Evolutionary conservation across 805 yeast species (phyloP), one percentile per base, ranked within the genome.

Genomic region (Metschnikowia anglica): DNA sequence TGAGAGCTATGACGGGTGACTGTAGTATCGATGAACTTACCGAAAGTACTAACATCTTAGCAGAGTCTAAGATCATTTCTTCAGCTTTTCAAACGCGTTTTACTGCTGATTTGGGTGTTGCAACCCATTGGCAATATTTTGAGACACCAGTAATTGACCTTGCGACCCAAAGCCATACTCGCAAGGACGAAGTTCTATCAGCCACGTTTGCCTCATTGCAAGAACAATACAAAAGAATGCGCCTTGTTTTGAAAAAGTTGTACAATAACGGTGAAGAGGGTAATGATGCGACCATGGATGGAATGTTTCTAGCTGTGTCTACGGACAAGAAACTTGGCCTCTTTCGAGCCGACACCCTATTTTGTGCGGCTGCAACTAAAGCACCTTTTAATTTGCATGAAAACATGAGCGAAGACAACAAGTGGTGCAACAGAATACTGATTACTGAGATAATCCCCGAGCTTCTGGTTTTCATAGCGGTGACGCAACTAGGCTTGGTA

Each of bases 1-100:
- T 80, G 2, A 55, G 62, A n/a, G 73, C 72, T 10, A 62, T 79
- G 39, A 63, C 71, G 2, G 84, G 83, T 2, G 77, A 80, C 41
- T 55, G 59, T 3, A 51, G 55, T 46, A 43, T 65, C 1, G 59
- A 65, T 24, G 72, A 74, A 34, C 59, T 60, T 9, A 44, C 54
- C 19, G 55, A 55, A 26, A 30, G 54, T 0, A 43, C 53, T 4
- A 53, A 61, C n/a, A 62, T 77, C 0, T 47, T 68, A 5, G 56
- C 59, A 29, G 76, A 74, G 46, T 74, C 80, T 24, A 51, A 51
- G 15, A 52, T 71, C 2, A 59, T 80, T 10, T 31, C 38, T 4
- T 15, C 37, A 9, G 26, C 19, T 10, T 19, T 26, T 5, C 24
- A 34, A 8, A 21, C 70, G 6, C 56, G 34, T 49, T 4, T 56